Evolutionary conservation across 257 asterid species (phyloP).

Genomic region (Datura wrightii): DNA sequence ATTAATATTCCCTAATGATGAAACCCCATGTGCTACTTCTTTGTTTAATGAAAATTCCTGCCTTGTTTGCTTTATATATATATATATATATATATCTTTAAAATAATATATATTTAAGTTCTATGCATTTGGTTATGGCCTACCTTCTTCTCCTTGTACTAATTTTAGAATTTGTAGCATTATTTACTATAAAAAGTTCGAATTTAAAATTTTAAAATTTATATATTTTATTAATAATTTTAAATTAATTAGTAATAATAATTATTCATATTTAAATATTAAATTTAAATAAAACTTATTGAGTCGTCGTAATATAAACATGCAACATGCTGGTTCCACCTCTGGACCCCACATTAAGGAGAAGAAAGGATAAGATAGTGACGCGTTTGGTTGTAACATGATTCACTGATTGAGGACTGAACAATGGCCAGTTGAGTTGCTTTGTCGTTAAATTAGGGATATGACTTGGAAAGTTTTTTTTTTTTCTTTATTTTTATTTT

Average conservation of each 20-base stretch:
- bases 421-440: not conserved
- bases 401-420: not conserved
- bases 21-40: not conserved
- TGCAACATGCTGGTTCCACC: too few species aligned
- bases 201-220: not conserved
- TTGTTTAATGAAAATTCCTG: not conserved
- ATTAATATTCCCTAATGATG: not conserved
- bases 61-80: not conserved
- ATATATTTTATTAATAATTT: not conserved
- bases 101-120: not conserved
- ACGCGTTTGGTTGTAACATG: not conserved
- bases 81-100: too few species aligned
- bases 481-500: too few species aligned
- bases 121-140: not conserved
- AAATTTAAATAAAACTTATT: too few species aligned
- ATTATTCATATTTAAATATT: too few species aligned
- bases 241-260: too few species aligned
- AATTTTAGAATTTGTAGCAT: not conserved
- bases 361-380: not conserved
- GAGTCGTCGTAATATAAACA: too few species aligned
- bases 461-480: constrained; percentile 24
- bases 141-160: not conserved
- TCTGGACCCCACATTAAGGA: not conserved
- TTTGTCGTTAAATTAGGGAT: constrained; percentile 21
- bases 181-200: too few species aligned